phyloP scores from a whole-genome alignment of 345 rosid species.

The Eucalyptus decipiens region DNA sequence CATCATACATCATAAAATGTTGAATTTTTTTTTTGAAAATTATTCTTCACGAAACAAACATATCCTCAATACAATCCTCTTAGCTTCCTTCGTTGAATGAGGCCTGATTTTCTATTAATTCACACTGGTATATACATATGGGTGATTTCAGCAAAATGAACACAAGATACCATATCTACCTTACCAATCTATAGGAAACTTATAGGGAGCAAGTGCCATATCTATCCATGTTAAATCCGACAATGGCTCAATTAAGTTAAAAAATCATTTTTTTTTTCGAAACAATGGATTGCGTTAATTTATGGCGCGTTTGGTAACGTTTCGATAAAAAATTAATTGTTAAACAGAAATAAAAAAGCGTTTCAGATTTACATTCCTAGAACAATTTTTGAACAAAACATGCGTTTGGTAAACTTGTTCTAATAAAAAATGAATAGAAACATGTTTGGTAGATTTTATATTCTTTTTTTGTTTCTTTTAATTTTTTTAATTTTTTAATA shows the following conservation, averaged over 20 bases:
- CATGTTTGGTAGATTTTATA: no score
- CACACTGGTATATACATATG: background rate
- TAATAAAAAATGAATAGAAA: no score
- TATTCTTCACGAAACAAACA: no score
- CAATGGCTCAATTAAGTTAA: background rate
- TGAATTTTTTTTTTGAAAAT: no score
- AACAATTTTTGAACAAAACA: no score
- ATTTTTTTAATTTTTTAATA: no score
- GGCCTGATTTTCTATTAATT: background rate
- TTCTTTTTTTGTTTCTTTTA: no score
- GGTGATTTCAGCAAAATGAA: background rate
- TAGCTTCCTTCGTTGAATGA: background rate
- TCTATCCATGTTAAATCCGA: background rate
- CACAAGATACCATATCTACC: background rate
- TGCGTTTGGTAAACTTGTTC: no score
- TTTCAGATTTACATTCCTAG: no score
- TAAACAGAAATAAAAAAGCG: no score
- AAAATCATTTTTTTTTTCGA: background rate
- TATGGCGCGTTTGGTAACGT: no score
- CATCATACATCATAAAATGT: background rate
- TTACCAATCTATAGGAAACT: background rate
- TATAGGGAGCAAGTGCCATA: background rate
- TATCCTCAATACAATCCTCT: background rate
- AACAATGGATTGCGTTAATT: background rate
- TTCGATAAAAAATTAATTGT: no score